phyloP scores from a whole-genome alignment of 2,329 filamentous ascomycete genomes.

The Trichothecium roseum region DNA sequence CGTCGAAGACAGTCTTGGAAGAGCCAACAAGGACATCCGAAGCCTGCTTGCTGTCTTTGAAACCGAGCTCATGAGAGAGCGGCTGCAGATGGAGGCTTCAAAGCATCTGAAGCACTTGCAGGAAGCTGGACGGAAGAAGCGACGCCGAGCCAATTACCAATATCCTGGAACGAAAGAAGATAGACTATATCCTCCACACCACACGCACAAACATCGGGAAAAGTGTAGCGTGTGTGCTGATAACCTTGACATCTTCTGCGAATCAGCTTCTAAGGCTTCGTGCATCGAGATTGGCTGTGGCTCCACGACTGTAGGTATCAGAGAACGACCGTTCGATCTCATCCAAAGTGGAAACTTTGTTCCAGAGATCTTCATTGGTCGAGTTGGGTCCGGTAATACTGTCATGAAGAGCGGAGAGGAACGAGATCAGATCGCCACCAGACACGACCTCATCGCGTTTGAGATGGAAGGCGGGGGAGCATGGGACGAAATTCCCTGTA shows the following conservation, averaged over 20 bases:
- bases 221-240: conserved; percentile 3
- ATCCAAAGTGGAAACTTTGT: too few relatives aligned
- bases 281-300: conserved; percentile 8
- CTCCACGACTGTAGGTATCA: too few relatives aligned
- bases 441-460: conserved; percentile 13
- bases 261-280: conserved; percentile 7
- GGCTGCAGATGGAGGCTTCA: conserved; percentile 5
- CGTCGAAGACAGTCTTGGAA: conserved; percentile 13
- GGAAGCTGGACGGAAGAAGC: conserved; percentile 2
- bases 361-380: conserved; percentile 21
- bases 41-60: conserved; percentile 12
- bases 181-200: conserved; percentile 13
- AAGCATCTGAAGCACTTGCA: conserved; percentile 10
- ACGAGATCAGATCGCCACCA: conserved; percentile 19
- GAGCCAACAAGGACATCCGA: conserved; percentile 16
- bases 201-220: conserved; percentile 15
- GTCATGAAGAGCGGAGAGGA: conserved; percentile 24
- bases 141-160: conserved; percentile 7
- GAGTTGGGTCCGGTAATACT: conserved; percentile 23
- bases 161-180: conserved; percentile 16
- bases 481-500: conserved; percentile 20
- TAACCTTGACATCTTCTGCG: conserved; percentile 9
- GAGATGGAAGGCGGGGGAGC: conserved; percentile 24
- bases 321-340: too few relatives aligned
- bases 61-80: conserved; percentile 7